phyloP scores from a whole-genome alignment of 1,139 yeast genomes.

The Debaryomyces udenii region DNA sequence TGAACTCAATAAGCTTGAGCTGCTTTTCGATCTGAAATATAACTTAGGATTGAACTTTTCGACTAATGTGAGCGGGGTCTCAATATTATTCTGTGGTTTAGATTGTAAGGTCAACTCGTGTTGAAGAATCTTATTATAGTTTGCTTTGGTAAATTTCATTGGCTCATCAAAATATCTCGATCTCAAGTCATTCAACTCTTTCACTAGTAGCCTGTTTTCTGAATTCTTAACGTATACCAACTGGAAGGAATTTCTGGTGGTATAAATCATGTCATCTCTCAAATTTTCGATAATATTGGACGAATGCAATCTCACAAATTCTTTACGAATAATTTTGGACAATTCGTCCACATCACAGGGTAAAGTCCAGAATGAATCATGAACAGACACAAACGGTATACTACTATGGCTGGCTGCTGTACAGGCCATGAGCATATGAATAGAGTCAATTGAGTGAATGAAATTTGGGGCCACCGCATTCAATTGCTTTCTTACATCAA shows the following conservation, averaged over 20 bases:
- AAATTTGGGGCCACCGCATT: constrained; percentile 50
- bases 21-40: constrained; percentile 15
- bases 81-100: constrained; percentile 11
- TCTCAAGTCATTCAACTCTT: constrained; percentile 19
- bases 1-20: constrained; percentile 9
- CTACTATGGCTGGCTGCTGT: constrained; percentile 22
- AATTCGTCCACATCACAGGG: constrained; percentile 34
- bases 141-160: constrained; percentile 2
- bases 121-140: constrained; percentile 18
- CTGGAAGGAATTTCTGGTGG: constrained; percentile 32
- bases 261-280: constrained; percentile 28
- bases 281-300: constrained; percentile 30
- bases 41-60: constrained; percentile 26
- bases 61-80: constrained; percentile 17
- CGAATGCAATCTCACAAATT: constrained; percentile 39
- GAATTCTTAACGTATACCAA: constrained; percentile 36
- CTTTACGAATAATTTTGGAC: constrained; percentile 30
- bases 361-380: constrained; percentile 51
- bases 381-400: constrained; percentile 43
- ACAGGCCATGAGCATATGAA: constrained; percentile 44
- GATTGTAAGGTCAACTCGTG: constrained; percentile 19
- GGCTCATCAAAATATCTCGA: constrained; percentile 11
- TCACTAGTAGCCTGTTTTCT: constrained; percentile 22
- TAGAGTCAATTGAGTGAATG: constrained; percentile 48
- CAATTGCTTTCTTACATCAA: constrained; percentile 35